phyloP scores from a whole-genome alignment of 805 yeast genomes.

The Scheffersomyces spartinae region DNA sequence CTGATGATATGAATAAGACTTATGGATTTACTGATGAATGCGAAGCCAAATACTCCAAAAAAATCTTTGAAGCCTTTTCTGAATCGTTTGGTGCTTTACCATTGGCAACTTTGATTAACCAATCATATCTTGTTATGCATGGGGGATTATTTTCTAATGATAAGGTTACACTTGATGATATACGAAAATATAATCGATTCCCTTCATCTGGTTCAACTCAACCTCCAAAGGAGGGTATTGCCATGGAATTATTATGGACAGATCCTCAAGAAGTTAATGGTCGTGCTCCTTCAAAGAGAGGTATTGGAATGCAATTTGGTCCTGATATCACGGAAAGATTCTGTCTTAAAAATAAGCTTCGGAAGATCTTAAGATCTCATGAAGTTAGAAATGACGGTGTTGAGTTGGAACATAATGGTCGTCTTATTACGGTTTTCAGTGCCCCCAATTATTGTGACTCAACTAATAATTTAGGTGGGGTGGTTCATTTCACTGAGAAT shows the following conservation, averaged over 20 bases:
- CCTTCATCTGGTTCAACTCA: conserved; percentile 41
- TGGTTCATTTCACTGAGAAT: conserved; percentile 54
- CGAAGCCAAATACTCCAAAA: conserved; percentile 75
- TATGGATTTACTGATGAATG: conserved; percentile 97
- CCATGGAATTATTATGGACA: conserved; percentile 96
- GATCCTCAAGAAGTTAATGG: conserved; percentile 82
- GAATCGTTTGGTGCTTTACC: conserved; percentile 84
- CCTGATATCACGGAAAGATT: conserved; percentile 84
- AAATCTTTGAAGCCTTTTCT: conserved; percentile 69
- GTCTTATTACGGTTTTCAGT: conserved; percentile 85
- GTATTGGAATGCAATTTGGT: conserved; percentile 93
- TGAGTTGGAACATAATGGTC: conserved; percentile 76
- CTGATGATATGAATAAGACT: conserved; percentile 91
- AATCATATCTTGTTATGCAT: conserved; percentile 79
- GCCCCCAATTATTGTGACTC: conserved; percentile 97
- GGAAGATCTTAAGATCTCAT: conserved; percentile 84
- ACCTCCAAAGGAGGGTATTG: conserved; percentile 85
- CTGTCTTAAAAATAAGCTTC: conserved; percentile 57
- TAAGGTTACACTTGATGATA: conserved; percentile 57
- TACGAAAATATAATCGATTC: conserved; percentile 61
- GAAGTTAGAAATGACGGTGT: conserved; percentile 92
- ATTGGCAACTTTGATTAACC: conserved; percentile 69
- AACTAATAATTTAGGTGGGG: conserved; percentile 86
- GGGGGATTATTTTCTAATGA: conserved; percentile 89
- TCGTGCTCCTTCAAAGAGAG: conserved; percentile 82